A percentile compares a stretch with the other conserved stretches of the same genome.
Evolutionary conservation across 495 filamentous ascomycete species (phyloP).

Genomic region (Aspergillus kassunensis): DNA sequence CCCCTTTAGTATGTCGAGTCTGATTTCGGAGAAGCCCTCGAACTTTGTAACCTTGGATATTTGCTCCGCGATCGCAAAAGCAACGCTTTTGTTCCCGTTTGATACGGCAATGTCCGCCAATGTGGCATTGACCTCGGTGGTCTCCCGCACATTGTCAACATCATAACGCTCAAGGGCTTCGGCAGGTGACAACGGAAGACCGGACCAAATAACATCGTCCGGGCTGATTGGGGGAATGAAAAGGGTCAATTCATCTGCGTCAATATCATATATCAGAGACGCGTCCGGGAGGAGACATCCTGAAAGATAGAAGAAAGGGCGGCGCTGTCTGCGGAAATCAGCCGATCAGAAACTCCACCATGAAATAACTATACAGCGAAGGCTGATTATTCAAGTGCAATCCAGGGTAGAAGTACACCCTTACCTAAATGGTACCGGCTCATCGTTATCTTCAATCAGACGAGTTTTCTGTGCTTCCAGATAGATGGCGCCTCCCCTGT

Average conservation of each 20-base stretch:
- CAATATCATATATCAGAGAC: conserved; percentile 76
- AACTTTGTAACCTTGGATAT: conserved; percentile 62
- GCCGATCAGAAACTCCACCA: neutral
- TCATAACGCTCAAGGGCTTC: conserved; percentile 77
- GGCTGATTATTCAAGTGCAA: no score
- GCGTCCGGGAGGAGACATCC: conserved; percentile 82
- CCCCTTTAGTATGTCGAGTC: conserved; percentile 59
- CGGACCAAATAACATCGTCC: conserved; percentile 93
- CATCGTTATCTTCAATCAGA: conserved; percentile 79
- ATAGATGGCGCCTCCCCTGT: conserved; percentile 57
- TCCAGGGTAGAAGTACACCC: conserved; percentile 6
- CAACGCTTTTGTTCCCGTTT: conserved; percentile 44
- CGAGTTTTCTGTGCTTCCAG: conserved; percentile 79
- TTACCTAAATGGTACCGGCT: conserved; percentile 73
- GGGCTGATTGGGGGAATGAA: conserved; percentile 89
- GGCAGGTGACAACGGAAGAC: conserved; percentile 71
- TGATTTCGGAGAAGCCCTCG: conserved; percentile 57
- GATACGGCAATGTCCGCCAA: conserved; percentile 46
- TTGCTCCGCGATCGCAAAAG: conserved; percentile 70
- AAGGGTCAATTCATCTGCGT: conserved; percentile 67
- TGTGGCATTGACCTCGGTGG: conserved; percentile 63
- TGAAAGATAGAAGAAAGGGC: conserved; percentile 92
- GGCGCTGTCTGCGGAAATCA: conserved; percentile 58
- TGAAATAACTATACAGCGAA: no score
- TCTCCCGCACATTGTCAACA: conserved; percentile 70